Base-by-base conservation (phyloP, 1,139 yeast species). In the Scheffersomyces quercinus region DNA sequence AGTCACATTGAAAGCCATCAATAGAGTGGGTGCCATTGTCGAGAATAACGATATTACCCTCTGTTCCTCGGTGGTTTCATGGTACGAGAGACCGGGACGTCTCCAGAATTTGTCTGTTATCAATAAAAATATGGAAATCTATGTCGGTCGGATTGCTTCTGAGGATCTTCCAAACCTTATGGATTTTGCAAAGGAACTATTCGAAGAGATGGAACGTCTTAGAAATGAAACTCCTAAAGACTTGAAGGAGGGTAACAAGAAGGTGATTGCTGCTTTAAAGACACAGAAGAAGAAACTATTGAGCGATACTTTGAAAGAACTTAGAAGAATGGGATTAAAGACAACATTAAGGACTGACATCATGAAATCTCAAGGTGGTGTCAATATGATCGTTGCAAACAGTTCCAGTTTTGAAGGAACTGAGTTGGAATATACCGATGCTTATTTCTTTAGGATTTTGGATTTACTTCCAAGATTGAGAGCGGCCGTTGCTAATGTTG, bases 381-480 rank as follows among this genome's bases (percentile, higher is more conserved):
- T 87, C 5, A 83, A 83, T 38, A 63, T 77, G 31, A 75, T 91
- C 29, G 64, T 93, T 38, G 77, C 87, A 1, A 73, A 76, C 40
- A 67, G 83, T 9, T 67, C 67, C 8, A 67, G 84, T 2, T 73
- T 88, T 40, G 60, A 60, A 3, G 67, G 58, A 1, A 60, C 75
- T 2, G 43, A 51, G 5, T 56, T 80, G 34, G 68, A 69, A n/a
- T 76, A 75, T 1, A 63, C 70, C 38, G 96, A 90, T 58, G 62
- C 62, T 0, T 77, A 78, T 54, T 90, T 82, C 62, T 88, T 79
- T 69, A 75, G 87, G 47, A 66, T 88, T 14, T 64, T 93, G 42
- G 99, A 93, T 54, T 62, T 90, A 39, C 66, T 91, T 35, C 98
- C 98, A 6, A 75, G 93, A 37, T 67, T 93, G 46, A 77, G 96